phyloP scores from a whole-genome alignment of 352 stramenopile species.

The Paralagenidium karlingii region DNA sequence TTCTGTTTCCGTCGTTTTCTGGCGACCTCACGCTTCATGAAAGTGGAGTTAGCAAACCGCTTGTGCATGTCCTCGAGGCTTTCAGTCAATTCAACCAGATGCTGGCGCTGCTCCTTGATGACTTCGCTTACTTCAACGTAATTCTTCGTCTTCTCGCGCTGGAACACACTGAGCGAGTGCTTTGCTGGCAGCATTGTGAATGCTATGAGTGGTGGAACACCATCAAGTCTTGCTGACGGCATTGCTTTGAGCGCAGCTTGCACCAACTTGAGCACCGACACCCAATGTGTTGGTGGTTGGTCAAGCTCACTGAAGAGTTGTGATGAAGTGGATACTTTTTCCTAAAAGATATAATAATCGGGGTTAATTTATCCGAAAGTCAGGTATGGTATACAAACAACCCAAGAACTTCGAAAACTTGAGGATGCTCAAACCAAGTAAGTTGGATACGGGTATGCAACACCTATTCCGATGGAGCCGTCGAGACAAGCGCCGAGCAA shows the following conservation, averaged over 20 bases:
- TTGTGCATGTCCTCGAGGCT: background rate
- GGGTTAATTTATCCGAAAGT: too few species aligned
- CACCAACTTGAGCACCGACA: constrained; percentile 6
- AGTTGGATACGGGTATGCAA: too few species aligned
- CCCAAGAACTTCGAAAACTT: too few species aligned
- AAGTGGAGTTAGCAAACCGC: background rate
- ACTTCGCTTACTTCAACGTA: background rate
- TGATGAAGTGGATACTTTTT: too few species aligned
- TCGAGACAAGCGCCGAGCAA: too few species aligned
- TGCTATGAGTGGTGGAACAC: constrained; percentile 9
- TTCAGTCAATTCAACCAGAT: background rate
- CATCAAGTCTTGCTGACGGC: constrained; percentile 6
- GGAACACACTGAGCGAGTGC: background rate
- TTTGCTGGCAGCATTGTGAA: constrained; percentile 9
- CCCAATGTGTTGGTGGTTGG: constrained; percentile 3
- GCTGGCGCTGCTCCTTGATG: background rate
- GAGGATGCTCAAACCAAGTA: too few species aligned
- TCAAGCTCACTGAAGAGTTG: constrained; percentile 11
- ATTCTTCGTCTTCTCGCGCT: background rate
- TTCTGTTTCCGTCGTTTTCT: background rate
- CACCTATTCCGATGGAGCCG: too few species aligned
- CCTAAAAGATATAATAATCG: too few species aligned
- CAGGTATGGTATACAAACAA: too few species aligned
- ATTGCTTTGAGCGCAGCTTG: constrained; percentile 12
- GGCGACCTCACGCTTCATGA: background rate